phyloP scores from a whole-genome alignment of 257 asterid species.

The Ilex aquifolium region DNA sequence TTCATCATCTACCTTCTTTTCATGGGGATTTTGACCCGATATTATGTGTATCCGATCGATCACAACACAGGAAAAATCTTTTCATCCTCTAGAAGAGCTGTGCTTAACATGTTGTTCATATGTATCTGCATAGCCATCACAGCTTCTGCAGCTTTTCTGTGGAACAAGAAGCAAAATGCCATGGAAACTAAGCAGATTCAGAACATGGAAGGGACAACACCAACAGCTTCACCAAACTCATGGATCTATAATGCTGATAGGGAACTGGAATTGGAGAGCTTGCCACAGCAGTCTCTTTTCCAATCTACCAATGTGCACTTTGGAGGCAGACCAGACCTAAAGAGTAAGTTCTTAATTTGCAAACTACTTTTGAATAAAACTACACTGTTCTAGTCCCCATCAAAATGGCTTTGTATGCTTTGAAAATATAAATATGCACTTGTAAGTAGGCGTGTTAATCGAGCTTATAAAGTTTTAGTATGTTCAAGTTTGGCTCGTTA shows the following conservation, averaged over 20 bases:
- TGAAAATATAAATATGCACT: no score
- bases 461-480: no score
- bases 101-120: slow-evolving; percentile 50
- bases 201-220: slow-evolving; percentile 32
- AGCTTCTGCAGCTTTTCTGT: slow-evolving; percentile 57
- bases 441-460: no score
- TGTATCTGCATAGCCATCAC: slow-evolving; percentile 49
- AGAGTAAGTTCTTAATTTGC: slow-evolving; percentile 41
- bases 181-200: slow-evolving; percentile 49
- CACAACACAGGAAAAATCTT: slow-evolving; percentile 46
- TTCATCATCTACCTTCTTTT: slow-evolving; percentile 57
- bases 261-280: slow-evolving; percentile 60
- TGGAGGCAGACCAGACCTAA: slow-evolving; percentile 75
- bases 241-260: slow-evolving; percentile 27
- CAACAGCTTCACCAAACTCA: slow-evolving; percentile 15
- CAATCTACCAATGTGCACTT: slow-evolving; percentile 57
- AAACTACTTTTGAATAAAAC: no score
- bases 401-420: no score
- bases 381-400: no score
- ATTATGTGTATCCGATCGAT: slow-evolving; percentile 73
- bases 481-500: no score
- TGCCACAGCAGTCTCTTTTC: slow-evolving; percentile 50
- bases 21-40: slow-evolving; percentile 57
- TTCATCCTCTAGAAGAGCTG: slow-evolving; percentile 60
- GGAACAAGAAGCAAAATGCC: slow-evolving; percentile 75